phyloP scores from a whole-genome alignment of 768 basidiomycete species.

The Multifurca ochricompacta region DNA sequence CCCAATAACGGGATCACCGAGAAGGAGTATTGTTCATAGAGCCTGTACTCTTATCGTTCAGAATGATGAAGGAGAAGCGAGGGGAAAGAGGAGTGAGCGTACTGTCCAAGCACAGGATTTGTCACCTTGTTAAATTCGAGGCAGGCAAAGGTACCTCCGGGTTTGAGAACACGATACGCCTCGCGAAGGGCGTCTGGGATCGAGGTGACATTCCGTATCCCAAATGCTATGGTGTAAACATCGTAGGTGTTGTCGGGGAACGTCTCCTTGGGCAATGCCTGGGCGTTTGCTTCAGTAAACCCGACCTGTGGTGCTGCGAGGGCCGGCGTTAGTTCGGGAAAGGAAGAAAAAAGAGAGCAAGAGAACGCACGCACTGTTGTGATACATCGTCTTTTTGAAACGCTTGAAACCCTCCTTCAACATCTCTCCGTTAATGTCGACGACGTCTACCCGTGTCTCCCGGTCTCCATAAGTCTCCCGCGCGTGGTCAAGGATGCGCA shows the following conservation, averaged over 20 bases:
- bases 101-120: conserved; percentile 83
- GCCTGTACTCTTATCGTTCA: conserved; percentile 34
- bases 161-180: conserved; percentile 90
- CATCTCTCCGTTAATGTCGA: conserved; percentile 96
- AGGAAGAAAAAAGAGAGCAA: background rate
- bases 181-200: conserved; percentile 81
- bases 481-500: conserved; percentile 86
- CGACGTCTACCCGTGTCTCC: conserved; percentile 80
- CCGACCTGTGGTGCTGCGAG: conserved; percentile 78
- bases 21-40: conserved; percentile 96
- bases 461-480: conserved; percentile 84
- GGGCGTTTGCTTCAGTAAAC: conserved; percentile 92
- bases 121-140: conserved; percentile 93
- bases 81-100: conserved; percentile 30
- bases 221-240: conserved; percentile 97
- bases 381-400: conserved; percentile 97
- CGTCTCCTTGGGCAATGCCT: conserved; percentile 53
- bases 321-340: conserved; percentile 4
- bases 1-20: conserved; percentile 90
- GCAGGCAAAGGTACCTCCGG: conserved; percentile 91
- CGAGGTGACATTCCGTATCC: conserved; percentile 95
- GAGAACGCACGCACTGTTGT: conserved; percentile 63
- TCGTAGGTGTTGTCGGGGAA: conserved; percentile 85
- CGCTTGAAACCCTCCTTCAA: conserved; percentile 82
- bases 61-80: background rate